Percentiles rank a stretch among this genome's conserved stretches.
Evolutionary conservation across 2,329 filamentous ascomycete genomes (phyloP).

Genomic region (Geosmithia flava): DNA sequence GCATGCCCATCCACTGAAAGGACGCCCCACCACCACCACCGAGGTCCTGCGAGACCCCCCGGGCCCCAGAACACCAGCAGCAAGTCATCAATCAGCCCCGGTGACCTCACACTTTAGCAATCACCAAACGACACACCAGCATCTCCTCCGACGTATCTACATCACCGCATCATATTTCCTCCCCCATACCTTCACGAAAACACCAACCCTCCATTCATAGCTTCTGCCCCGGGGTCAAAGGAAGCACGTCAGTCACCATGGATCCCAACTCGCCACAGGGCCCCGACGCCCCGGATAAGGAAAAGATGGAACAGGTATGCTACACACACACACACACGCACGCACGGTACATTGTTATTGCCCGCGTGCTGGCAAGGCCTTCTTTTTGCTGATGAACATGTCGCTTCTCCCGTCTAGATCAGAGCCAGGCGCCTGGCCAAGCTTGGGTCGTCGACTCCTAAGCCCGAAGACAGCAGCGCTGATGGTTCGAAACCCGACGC

Average conservation of each 20-base stretch:
- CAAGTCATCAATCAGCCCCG: background rate
- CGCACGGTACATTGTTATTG: too few relatives aligned
- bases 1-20: too few relatives aligned
- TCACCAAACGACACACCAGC: background rate
- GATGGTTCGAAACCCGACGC: conserved; percentile 12
- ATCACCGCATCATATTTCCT: background rate
- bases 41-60: background rate
- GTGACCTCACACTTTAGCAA: background rate
- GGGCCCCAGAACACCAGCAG: too few relatives aligned
- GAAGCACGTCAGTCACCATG: conserved; percentile 16
- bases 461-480: conserved; percentile 17
- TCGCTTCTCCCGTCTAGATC: conserved; percentile 21
- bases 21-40: too few relatives aligned
- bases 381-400: background rate
- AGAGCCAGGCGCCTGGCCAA: conserved; percentile 36
- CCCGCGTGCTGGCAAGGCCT: background rate
- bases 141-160: background rate
- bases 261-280: conserved; percentile 31
- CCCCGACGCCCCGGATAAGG: conserved; percentile 42
- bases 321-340: background rate
- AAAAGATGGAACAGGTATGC: conserved; percentile 44
- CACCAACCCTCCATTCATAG: too few relatives aligned
- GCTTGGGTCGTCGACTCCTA: conserved; percentile 24
- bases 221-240: background rate
- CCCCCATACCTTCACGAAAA: background rate